Conservation (phyloP, 257 asterid species). For the Nicotiana tabacum region DNA sequence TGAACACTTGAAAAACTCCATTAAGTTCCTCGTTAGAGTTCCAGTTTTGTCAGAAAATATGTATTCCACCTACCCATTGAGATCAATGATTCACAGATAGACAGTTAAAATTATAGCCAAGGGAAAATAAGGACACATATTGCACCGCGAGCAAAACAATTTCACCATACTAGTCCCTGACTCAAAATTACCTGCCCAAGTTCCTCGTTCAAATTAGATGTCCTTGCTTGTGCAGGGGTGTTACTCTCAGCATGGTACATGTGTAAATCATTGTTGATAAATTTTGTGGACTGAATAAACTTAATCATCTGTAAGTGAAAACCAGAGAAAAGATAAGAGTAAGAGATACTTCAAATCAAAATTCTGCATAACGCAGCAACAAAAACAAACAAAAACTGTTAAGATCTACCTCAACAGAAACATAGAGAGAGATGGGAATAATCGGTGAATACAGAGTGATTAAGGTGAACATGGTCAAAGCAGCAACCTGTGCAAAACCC, state of each 20-base stretch:
- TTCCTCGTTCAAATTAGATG: constrained; percentile 98
- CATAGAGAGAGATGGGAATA: constrained; percentile 99
- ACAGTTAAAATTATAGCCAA: neutral
- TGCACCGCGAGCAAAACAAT: neutral
- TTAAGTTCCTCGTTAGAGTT: constrained; percentile 89
- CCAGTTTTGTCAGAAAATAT: constrained; percentile 99
- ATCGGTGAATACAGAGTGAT: constrained; percentile 99
- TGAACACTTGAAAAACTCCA: constrained; percentile 98
- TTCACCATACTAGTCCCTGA: constrained; percentile 8
- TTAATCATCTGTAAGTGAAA: constrained; percentile 76
- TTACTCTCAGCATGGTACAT: constrained; percentile 97
- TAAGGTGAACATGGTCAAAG: constrained; percentile 93
- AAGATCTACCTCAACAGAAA: constrained; percentile 84
- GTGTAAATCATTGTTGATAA: constrained; percentile 91
- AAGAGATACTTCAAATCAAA: constrained; percentile 10
- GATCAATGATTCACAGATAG: constrained; percentile 16
- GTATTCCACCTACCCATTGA: constrained; percentile 75
- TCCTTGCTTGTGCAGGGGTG: constrained; percentile 94
- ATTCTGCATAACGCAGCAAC: constrained; percentile 8
- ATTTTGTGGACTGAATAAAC: constrained; percentile 94
- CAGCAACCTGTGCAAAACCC: constrained; percentile 65
- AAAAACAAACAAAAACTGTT: constrained; percentile 11
- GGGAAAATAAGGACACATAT: neutral
- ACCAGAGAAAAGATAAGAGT: constrained; percentile 1
- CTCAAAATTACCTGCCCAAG: constrained; percentile 84